Conservation (phyloP, 1,284 basidiomycete genomes). For the Ceratobasidium sp. region DNA sequence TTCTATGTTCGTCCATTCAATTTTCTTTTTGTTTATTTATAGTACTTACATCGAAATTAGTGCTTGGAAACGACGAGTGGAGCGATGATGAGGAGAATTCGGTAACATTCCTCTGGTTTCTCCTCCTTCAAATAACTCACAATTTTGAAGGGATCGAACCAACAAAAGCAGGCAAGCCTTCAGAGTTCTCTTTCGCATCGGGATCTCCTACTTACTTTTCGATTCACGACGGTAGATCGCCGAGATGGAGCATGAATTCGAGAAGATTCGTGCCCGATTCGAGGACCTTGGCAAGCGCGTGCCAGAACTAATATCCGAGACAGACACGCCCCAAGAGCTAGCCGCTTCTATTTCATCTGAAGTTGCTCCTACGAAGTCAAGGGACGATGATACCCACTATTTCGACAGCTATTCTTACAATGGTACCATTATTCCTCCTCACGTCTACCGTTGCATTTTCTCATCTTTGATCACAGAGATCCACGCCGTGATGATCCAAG, state of each 20-base stretch:
- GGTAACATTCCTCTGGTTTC: neutral
- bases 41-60: constrained; percentile 23
- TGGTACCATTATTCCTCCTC: constrained; percentile 64
- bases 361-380: constrained; percentile 52
- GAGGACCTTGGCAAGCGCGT: constrained; percentile 57
- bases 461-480: constrained; percentile 66
- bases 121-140: constrained; percentile 50
- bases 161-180: constrained; percentile 66
- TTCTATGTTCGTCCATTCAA: constrained; percentile 73
- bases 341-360: constrained; percentile 15
- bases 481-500: constrained; percentile 84
- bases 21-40: neutral
- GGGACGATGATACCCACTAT: constrained; percentile 94
- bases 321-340: neutral
- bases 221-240: constrained; percentile 59
- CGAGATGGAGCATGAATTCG: constrained; percentile 48
- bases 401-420: constrained; percentile 95
- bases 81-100: constrained; percentile 68
- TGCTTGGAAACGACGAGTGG: constrained; percentile 69
- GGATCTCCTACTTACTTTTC: no score
- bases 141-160: constrained; percentile 58
- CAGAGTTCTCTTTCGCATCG: constrained; percentile 66
- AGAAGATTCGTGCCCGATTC: constrained; percentile 56
- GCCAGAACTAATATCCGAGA: constrained; percentile 50
- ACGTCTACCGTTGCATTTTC: neutral